Conservation (phyloP, 2,329 filamentous ascomycete genomes). For the Talaromyces funiculosus region DNA sequence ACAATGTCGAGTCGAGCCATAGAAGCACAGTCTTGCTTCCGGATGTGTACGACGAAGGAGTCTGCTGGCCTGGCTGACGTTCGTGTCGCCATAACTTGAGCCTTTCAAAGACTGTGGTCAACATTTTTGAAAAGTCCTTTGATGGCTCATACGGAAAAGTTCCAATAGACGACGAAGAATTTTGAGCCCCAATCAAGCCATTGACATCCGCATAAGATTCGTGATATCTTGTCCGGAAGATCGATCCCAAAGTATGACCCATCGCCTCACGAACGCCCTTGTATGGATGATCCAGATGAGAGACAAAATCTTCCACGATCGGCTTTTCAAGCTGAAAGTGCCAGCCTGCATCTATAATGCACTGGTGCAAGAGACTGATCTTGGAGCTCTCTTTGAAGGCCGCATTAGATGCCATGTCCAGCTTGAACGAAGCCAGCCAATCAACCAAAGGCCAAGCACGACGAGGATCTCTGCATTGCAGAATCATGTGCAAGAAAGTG, state of each 20-base stretch:
- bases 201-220: constrained; percentile 83
- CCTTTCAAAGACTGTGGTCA: constrained; percentile 69
- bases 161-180: constrained; percentile 72
- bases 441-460: constrained; percentile 81
- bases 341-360: constrained; percentile 85
- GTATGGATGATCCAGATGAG: constrained; percentile 93
- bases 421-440: constrained; percentile 72
- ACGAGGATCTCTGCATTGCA: constrained; percentile 85
- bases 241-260: constrained; percentile 78
- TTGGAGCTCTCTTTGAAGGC: constrained; percentile 99
- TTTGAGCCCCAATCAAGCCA: constrained; percentile 71
- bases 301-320: constrained; percentile 81
- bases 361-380: constrained; percentile 81
- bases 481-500: constrained; percentile 81
- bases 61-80: constrained; percentile 80
- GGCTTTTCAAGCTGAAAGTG: constrained; percentile 89
- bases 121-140: constrained; percentile 64
- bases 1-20: constrained; percentile 88
- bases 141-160: constrained; percentile 75
- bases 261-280: constrained; percentile 95
- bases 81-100: constrained; percentile 85
- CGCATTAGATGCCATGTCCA: constrained; percentile 92
- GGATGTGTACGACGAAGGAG: constrained; percentile 88
- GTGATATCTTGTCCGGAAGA: constrained; percentile 87
- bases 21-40: constrained; percentile 92